Evolutionary conservation across 2,329 filamentous ascomycete genomes (phyloP).

Genomic region (Nothopassalora personata): DNA sequence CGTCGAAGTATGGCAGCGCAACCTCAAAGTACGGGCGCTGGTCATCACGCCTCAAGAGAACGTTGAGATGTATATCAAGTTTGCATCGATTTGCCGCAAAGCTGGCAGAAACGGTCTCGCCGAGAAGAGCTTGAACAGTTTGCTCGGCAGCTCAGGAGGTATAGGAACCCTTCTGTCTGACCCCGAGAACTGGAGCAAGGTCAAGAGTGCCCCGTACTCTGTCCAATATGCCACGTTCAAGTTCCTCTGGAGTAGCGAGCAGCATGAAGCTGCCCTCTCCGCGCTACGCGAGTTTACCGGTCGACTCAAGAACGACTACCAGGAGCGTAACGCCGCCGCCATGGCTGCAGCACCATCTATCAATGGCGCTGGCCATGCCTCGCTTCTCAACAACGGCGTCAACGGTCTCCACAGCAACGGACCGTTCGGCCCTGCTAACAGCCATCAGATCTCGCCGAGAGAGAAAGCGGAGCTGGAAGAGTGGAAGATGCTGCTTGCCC

Average conservation of each 20-base stretch:
- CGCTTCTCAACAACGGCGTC: slow-evolving; percentile 29
- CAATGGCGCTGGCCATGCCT: slow-evolving; percentile 35
- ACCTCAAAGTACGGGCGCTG: slow-evolving; percentile 88
- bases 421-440: slow-evolving; percentile 27
- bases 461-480: slow-evolving; percentile 48
- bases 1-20: slow-evolving; percentile 96
- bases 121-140: slow-evolving; percentile 85
- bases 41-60: slow-evolving; percentile 91
- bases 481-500: slow-evolving; percentile 69
- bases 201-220: slow-evolving; percentile 58
- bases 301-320: slow-evolving; percentile 55
- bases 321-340: slow-evolving; percentile 35
- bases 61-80: slow-evolving; percentile 99
- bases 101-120: slow-evolving; percentile 90
- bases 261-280: slow-evolving; percentile 57
- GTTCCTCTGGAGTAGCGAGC: slow-evolving; percentile 84
- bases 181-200: slow-evolving; percentile 20
- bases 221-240: slow-evolving; percentile 97
- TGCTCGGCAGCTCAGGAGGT: slow-evolving; percentile 64
- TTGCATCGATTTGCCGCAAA: slow-evolving; percentile 95
- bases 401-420: slow-evolving; percentile 36
- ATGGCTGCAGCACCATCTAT: slow-evolving; percentile 33
- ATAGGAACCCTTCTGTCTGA: slow-evolving; percentile 38
- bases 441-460: slow-evolving; percentile 32
- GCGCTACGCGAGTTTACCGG: slow-evolving; percentile 59